Conservation (phyloP, 169 alveolate species). For the Plasmodium gonderi region DNA sequence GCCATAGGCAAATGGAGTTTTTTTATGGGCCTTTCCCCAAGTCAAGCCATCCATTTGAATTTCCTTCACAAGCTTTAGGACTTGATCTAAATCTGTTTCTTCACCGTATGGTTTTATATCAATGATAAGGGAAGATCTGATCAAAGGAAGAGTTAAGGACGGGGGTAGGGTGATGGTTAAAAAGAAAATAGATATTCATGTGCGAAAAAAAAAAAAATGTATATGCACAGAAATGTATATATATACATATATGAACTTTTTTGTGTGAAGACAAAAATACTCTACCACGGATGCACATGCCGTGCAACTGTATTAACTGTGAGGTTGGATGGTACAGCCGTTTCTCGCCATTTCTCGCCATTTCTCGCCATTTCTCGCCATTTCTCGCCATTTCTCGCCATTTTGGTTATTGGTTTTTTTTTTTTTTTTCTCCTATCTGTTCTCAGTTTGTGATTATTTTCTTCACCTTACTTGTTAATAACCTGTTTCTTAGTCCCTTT, state of each 20-base stretch:
- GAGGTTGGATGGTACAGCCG: too few species aligned
- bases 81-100: slow-evolving; percentile 86
- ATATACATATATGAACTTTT: not conserved
- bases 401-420: not conserved
- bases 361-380: too few species aligned
- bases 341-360: too few species aligned
- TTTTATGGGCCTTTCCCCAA: slow-evolving; percentile 89
- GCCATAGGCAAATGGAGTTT: slow-evolving; percentile 90
- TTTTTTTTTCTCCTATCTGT: not conserved
- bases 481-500: slow-evolving; percentile 73
- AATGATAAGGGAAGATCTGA: slow-evolving; percentile 86
- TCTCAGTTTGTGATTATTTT: slow-evolving; percentile 14
- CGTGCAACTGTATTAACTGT: not conserved
- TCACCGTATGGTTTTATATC: slow-evolving; percentile 88
- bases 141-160: not conserved
- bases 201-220: too few species aligned
- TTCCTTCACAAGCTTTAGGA: slow-evolving; percentile 81
- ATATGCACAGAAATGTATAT: too few species aligned
- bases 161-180: not conserved
- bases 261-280: not conserved
- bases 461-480: slow-evolving; percentile 64
- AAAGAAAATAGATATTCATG: too few species aligned
- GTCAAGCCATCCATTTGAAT: slow-evolving; percentile 87
- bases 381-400: too few species aligned
- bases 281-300: not conserved